Base-by-base conservation (phyloP, 495 filamentous ascomycete species). In the Neurospora discreta region DNA sequence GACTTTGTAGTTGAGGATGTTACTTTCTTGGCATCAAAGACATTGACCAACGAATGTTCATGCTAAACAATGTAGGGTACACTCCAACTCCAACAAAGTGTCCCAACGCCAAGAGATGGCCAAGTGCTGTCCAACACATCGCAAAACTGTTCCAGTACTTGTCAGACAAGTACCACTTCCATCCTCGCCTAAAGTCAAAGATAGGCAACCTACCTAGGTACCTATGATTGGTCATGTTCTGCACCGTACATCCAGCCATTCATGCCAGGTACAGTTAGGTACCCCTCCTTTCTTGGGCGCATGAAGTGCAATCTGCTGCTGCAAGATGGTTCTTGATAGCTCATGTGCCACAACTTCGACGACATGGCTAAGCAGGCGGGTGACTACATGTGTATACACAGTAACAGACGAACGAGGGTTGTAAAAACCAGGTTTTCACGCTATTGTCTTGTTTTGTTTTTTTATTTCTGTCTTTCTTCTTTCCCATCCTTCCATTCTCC, bases 61-160 rank as follows among this genome's bases (percentile, higher is more conserved):
- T 52, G 33, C 70, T 39, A 26, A 65, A 38, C 36, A 67, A 58
- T 58, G 46, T 16, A 18, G 3, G 11, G 10, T 40, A 40, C 39
- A 13, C 39, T 60, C 69, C 40, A 52, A 60, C 42, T 58, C 42
- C 41, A 58, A n/a, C 42, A 13, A 11, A 70, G 20, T 26, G 42
- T 36, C 41, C 52, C 33, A 13, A 26, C 20, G 16, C 42, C 16
- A 71, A 68, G 20, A 58, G 23, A 42, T 65, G 52, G 20, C 58
- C 30, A n/a, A 40, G 15, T 71, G 39, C 68, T 68, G 20, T 68
- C 44, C 67, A 74, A 76, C 15, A 23, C 67, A 76, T 75, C 20
- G 67, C 71, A 73, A 75, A 75, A 77, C 68, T 10, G 68, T 76
- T 76, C 74, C 76, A 77, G 70, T 38, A 36, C 33, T 36, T 5